Base-by-base conservation (phyloP, 2,329 filamentous ascomycete genomes). In the Diaporthe vexans region DNA sequence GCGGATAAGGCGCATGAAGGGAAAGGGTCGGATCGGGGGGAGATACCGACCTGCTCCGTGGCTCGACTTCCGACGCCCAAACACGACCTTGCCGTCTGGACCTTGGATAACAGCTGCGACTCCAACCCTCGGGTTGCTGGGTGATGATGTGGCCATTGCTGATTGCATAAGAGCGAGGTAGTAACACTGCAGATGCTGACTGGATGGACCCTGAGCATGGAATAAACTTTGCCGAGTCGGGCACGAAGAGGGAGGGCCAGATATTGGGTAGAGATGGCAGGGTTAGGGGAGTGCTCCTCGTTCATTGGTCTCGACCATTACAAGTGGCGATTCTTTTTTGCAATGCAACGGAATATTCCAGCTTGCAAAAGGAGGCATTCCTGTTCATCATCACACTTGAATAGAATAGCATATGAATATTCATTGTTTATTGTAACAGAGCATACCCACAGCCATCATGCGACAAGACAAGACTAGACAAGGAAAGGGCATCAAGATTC, bases 51-150 rank as follows among this genome's bases (percentile, higher is more conserved):
- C 87, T 43, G 82, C 80, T 10, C 88, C 88, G 56, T 89, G 88
- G 70, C 84, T 86, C 1, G 86, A 85, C 71, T 83, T 83, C 17
- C 89, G 85, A 73, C 84, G 84, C 5, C 89, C 87, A 4, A 88
- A 77, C 8, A 90, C 77, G 46, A 90, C 76, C 61, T 83, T 81
- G n/a, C 86, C 86, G 9, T 85, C 78, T 3, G 76, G 76, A 74
- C 86, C 83, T 73, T 79, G 80, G 69, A 91, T 81, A 35, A 91
- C 78, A 43, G 84, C 86, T 0, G 86, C 84, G 7, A 90, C 83
- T 57, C 89, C 89, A 19, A 89, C 85, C 13, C 87, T 84, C 0
- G 85, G 85, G 77, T 8, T 77, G 78, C 29, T 63, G 11, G 75
- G 54, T 1, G 65, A 35, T 9, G 76, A 57, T 24, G 70, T 72